Evolutionary conservation across 805 yeast species (phyloP), one percentile per base, ranked within the genome.

Genomic region (Suhomyces kilbournensis): DNA sequence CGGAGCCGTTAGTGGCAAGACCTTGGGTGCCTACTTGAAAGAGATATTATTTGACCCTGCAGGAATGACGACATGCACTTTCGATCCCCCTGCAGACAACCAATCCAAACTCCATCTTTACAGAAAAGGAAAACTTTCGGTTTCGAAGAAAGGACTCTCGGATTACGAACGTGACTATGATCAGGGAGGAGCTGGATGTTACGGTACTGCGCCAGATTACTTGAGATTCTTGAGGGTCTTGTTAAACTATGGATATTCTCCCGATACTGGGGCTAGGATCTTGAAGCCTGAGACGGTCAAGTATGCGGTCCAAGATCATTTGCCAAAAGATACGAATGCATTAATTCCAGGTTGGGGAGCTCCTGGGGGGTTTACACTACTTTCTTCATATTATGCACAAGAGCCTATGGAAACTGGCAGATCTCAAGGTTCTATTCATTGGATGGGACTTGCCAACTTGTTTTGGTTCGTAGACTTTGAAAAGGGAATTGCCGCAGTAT

Each of bases 151-250:
- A 22, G 26, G 38, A 5, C 34, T 32, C 15, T 14, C 40, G 14
- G 19, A 10, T 14, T 22, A 35, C 43, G 53, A 54, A n/a, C 66
- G 70, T 35, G 50, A 46, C 23, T 48, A 71, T 7, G 77, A 74
- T 53, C 68, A 73, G 72, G 79, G 78, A 7, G 79, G 79, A n/a
- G 76, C 69, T 50, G 79, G 79, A 2, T 64, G 72, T 48, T 70
- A 66, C 50, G 73, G 75, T 0, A 67, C 68, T 2, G 70, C 69
- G 1, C 65, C 60, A 2, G 79, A 74, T 57, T 75, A 67, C 51
- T 61, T 75, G 53, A 71, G 66, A 50, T 72, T 73, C 45, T 58
- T 75, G 23, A 63, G 77, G 7, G 61, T 70, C 8, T 65, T 77
- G 56, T 61, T 77, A 40, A 76, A 77, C 52, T 66, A 68, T 44